Base-by-base conservation (phyloP, 176 grass and related monocot species). In the Ensete ventricosum region DNA sequence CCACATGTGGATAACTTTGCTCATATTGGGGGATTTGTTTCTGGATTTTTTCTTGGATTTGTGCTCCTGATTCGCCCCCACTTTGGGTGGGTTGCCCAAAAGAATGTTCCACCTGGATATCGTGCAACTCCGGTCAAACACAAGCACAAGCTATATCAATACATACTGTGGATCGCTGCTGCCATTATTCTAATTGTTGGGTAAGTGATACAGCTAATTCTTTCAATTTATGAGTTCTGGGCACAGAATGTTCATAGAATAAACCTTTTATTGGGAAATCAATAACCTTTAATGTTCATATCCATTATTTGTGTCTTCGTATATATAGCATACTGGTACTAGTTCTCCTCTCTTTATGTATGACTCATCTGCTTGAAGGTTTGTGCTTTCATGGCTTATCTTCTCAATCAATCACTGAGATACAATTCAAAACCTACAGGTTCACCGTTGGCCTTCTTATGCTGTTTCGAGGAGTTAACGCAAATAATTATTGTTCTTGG, bases 1-100 rank as follows among this genome's bases (percentile, higher is more conserved):
- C 94, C 94, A 0, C 74, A 82, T 14, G 90, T 98, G 12, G 94
- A 98, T 75, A 98, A 98, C 71, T 98, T 98, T 73, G 94, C 94
- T 48, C 94, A 98, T 84, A 83, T 98, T 50, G 94, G 94, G 69
- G 94, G 90, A 25, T 87, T 98, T 72, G 29, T 89, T 57, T 98
- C 94, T 1, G 94, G 94, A 54, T 93, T 98, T 80, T 74, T 93
- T 73, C 88, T 98, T 11, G 94, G 94, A 49, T 98, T 98, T 71
- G 86, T 93, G 72, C 51, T 91, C 50, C 85, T 98, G 11, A 78
- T 98, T 67, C 81, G 88, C 1, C 94, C 94, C 7, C 94, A 98
- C 13, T 91, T 82, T 64, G 90, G 85, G 0, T 96, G 87, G 87
- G 21, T 86, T 4, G 81, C 49, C 79, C 84, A 82, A 73, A 86